Conservation (phyloP, 1,284 basidiomycete species). For the Cryptococcus sp. region DNA sequence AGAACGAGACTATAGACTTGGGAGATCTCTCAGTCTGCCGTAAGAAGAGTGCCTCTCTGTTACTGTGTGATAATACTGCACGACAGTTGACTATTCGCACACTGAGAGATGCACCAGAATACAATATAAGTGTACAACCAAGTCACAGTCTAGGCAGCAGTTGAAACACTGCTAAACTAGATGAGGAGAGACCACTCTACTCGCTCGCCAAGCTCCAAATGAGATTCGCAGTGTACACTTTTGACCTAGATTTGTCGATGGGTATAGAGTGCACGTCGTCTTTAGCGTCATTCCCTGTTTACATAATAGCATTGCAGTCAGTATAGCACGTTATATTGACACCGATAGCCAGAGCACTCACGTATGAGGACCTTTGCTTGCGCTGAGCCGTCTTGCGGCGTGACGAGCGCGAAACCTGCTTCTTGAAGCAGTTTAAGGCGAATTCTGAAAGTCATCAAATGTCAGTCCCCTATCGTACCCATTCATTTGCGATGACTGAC, state of each 20-base stretch:
- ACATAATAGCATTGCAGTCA: too few relatives aligned
- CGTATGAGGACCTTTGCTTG: constrained; percentile 40
- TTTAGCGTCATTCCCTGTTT: constrained; percentile 43
- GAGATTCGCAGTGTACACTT: constrained; percentile 41
- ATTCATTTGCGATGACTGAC: constrained; percentile 26
- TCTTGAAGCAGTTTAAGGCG: constrained; percentile 40
- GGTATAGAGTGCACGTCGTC: constrained; percentile 41
- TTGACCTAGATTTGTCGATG: constrained; percentile 32
- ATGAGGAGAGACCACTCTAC: neutral
- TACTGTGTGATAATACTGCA: too few relatives aligned
- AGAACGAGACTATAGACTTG: too few relatives aligned
- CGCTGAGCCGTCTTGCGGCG: constrained; percentile 17
- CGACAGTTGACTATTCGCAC: too few relatives aligned
- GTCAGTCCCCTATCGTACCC: constrained; percentile 4
- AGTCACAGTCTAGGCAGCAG: too few relatives aligned
- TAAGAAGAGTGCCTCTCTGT: too few relatives aligned
- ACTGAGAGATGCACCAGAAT: too few relatives aligned
- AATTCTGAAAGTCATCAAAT: constrained; percentile 22
- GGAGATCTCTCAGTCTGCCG: too few relatives aligned
- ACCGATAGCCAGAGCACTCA: constrained; percentile 19
- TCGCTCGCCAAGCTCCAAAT: constrained; percentile 47
- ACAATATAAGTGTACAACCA: too few relatives aligned
- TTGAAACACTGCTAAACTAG: too few relatives aligned
- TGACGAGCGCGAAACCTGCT: constrained; percentile 39
- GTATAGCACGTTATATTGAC: too few relatives aligned